Conservation (phyloP, 768 basidiomycete species). For the Ramaria sp. region DNA sequence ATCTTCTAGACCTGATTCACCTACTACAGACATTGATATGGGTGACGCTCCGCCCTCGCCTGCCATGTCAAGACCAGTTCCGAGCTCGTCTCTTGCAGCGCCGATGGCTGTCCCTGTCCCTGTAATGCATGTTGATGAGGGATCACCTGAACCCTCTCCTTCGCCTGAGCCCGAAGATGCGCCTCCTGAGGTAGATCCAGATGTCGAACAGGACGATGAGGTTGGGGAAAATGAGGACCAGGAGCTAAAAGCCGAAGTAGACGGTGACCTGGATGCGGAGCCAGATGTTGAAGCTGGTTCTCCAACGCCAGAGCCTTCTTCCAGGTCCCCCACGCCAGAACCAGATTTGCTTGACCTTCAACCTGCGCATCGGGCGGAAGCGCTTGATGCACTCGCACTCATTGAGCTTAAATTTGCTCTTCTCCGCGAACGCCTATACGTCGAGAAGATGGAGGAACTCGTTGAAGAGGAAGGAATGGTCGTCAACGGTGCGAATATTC, state of each 20-base stretch:
- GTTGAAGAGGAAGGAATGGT: conserved; percentile 83
- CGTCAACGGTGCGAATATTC: conserved; percentile 46
- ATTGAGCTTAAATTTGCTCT: conserved; percentile 93
- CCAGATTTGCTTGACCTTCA: conserved; percentile 46
- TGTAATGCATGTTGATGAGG: background rate
- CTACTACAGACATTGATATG: conserved; percentile 24
- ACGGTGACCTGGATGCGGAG: conserved; percentile 1
- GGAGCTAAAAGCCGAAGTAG: conserved; percentile 10
- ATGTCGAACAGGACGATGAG: conserved; percentile 17
- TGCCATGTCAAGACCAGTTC: background rate
- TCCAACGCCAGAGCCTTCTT: conserved; percentile 10
- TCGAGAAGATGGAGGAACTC: conserved; percentile 89
- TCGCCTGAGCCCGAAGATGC: conserved; percentile 13
- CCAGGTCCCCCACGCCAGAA: conserved; percentile 7
- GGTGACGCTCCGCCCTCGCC: conserved; percentile 17
- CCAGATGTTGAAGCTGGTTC: conserved; percentile 6
- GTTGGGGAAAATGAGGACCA: conserved; percentile 18
- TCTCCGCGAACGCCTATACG: conserved; percentile 75
- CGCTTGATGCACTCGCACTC: conserved; percentile 73
- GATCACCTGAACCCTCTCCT: conserved; percentile 9
- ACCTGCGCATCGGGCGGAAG: conserved; percentile 76
- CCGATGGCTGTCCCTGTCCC: conserved; percentile 1
- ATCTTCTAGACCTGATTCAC: conserved; percentile 7
- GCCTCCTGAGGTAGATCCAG: conserved; percentile 13
- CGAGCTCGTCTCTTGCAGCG: conserved; percentile 2